A percentile compares a stretch with the other conserved stretches of the same genome.
Evolutionary conservation across 2,329 filamentous ascomycete genomes (phyloP).

Genomic region (Apiospora kogelbergensis): DNA sequence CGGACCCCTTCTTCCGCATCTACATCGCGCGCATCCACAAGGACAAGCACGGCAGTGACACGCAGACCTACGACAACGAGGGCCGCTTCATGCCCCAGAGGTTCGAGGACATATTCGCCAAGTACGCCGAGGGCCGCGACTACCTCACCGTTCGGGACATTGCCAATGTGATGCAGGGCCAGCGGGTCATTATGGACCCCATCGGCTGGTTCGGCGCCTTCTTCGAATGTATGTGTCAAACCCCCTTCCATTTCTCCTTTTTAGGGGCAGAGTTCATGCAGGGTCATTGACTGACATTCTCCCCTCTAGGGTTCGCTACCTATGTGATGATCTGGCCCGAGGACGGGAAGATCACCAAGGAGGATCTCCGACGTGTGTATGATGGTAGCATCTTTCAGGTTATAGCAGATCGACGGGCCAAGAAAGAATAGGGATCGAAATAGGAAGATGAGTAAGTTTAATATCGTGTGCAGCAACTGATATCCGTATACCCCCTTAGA

Average conservation of each 20-base stretch:
- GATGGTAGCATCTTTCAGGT: conserved; percentile 53
- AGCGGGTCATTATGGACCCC: conserved; percentile 42
- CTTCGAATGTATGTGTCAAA: conserved; percentile 29
- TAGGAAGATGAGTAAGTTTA: no score
- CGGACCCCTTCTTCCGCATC: conserved; percentile 40
- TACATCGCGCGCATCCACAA: conserved; percentile 26
- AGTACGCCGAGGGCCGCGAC: conserved; percentile 42
- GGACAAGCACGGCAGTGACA: conserved; percentile 45
- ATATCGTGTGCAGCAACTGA: no score
- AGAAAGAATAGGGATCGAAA: conserved; percentile 13
- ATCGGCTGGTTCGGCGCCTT: conserved; percentile 33
- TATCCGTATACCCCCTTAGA: not conserved
- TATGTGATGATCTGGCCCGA: conserved; percentile 54
- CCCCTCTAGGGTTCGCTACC: conserved; percentile 30
- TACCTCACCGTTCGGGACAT: conserved; percentile 38
- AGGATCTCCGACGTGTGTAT: conserved; percentile 53
- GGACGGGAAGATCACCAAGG: conserved; percentile 56
- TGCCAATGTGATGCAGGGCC: conserved; percentile 35
- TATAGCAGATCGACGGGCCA: conserved; percentile 29
- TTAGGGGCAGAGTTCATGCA: conserved; percentile 38
- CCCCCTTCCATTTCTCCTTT: conserved; percentile 14
- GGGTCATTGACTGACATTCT: not conserved
- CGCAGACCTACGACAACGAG: conserved; percentile 46
- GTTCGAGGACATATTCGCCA: conserved; percentile 51
- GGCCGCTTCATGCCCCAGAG: conserved; percentile 48